Conservation (phyloP, 305 asterid genomes). For the Ajuga reptans region DNA sequence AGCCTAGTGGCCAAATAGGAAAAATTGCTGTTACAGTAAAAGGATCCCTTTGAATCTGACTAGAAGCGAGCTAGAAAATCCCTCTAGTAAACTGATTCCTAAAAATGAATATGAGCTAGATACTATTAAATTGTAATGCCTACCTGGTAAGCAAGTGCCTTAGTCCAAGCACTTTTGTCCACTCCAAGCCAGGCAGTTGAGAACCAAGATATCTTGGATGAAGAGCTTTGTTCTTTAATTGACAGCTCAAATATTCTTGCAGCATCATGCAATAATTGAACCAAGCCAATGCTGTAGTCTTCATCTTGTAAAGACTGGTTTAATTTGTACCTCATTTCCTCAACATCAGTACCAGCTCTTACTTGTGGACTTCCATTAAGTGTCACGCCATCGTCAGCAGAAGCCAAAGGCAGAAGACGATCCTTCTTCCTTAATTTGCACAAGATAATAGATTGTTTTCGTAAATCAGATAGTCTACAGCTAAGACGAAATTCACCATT, state of each 20-base stretch:
- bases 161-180: slow-evolving; percentile 78
- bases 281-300: slow-evolving; percentile 58
- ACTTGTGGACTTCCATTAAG: slow-evolving; percentile 63
- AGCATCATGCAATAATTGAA: slow-evolving; percentile 88
- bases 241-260: slow-evolving; percentile 89
- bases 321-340: slow-evolving; percentile 57
- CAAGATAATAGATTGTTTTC: slow-evolving; percentile 32
- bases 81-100: too few relatives aligned
- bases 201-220: slow-evolving; percentile 73
- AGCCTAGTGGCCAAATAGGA: too few relatives aligned
- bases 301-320: slow-evolving; percentile 72
- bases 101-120: too few relatives aligned
- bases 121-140: not conserved
- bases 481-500: slow-evolving; percentile 32
- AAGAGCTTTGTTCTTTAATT: slow-evolving; percentile 56
- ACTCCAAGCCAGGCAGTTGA: slow-evolving; percentile 86
- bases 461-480: slow-evolving; percentile 29
- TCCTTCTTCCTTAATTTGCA: slow-evolving; percentile 40
- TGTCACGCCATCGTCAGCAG: slow-evolving; percentile 84
- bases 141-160: slow-evolving; percentile 92
- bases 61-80: too few relatives aligned
- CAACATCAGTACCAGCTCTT: slow-evolving; percentile 45
- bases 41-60: too few relatives aligned
- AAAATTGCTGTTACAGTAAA: too few relatives aligned
- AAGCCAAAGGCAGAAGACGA: slow-evolving; percentile 49